These are phyloP conservation scores for barley (Hordeum vulgare) DNA, from an alignment of 176 grass and related monocot species.

Conservation along the genomic window MorexV3_pseudomolecules_assembly NC_058519.1:629264433-629264932, in stretches of 20 bases:
- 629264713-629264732: slow-evolving; percentile 67
- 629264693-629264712: slow-evolving; percentile 44
- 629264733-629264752: slow-evolving; percentile 44
- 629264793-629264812: slow-evolving; percentile 64
- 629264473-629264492: not conserved
- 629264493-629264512: not conserved
- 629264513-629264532: not conserved
- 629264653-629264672: not conserved
- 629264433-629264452: not conserved
- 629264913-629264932: slow-evolving; percentile 45
- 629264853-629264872: slow-evolving; percentile 43
- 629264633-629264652: not conserved
- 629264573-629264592: slow-evolving; percentile 2
- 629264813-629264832: slow-evolving; percentile 65
- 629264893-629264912: slow-evolving; percentile 46
- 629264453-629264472: not conserved
- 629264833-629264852: slow-evolving; percentile 66
- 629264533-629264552: not conserved
- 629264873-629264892: slow-evolving; percentile 50
- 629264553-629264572: not conserved
- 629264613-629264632: not conserved
- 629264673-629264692: slow-evolving; percentile 25
- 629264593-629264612: not conserved
- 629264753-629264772: slow-evolving; percentile 59
- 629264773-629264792: slow-evolving; percentile 67